phyloP scores from a whole-genome alignment of 495 filamentous ascomycete genomes.

The Hyaloscypha hepaticicola region DNA sequence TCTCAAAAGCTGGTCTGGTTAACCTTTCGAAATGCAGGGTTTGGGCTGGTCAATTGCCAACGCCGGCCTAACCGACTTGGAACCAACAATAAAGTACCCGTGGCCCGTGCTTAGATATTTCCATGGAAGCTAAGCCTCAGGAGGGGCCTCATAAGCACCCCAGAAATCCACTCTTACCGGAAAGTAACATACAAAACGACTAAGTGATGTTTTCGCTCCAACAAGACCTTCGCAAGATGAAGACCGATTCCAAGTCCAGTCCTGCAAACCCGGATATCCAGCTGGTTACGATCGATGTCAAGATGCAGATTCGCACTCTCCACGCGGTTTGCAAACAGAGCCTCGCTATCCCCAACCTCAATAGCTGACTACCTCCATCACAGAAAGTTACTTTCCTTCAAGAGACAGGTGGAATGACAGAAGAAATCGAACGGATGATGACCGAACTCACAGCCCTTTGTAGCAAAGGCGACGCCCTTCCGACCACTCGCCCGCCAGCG shows the following conservation, averaged over 20 bases:
- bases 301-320: conserved; percentile 12
- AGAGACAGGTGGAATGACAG: conserved; percentile 11
- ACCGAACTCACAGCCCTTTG: conserved; percentile 9
- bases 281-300: conserved; percentile 12
- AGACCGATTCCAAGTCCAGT: conserved; percentile 7
- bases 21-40: not conserved
- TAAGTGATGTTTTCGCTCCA: conserved; percentile 5
- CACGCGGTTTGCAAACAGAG: conserved; percentile 10
- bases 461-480: conserved; percentile 9
- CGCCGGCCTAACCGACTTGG: too few relatives aligned
- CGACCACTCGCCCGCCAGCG: not conserved
- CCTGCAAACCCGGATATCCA: conserved; percentile 8
- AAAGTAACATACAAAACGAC: too few relatives aligned
- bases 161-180: too few relatives aligned
- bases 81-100: too few relatives aligned
- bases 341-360: conserved; percentile 9
- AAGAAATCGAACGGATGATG: conserved; percentile 12
- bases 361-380: conserved; percentile 12
- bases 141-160: too few relatives aligned
- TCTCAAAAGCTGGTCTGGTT: not conserved
- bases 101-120: too few relatives aligned
- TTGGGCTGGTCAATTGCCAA: not conserved
- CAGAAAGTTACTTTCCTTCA: conserved; percentile 14
- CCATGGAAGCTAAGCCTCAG: too few relatives aligned
- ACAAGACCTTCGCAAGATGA: conserved; percentile 9